Base-by-base conservation (phyloP, 176 grass and related monocot species). In the Oryza punctata region DNA sequence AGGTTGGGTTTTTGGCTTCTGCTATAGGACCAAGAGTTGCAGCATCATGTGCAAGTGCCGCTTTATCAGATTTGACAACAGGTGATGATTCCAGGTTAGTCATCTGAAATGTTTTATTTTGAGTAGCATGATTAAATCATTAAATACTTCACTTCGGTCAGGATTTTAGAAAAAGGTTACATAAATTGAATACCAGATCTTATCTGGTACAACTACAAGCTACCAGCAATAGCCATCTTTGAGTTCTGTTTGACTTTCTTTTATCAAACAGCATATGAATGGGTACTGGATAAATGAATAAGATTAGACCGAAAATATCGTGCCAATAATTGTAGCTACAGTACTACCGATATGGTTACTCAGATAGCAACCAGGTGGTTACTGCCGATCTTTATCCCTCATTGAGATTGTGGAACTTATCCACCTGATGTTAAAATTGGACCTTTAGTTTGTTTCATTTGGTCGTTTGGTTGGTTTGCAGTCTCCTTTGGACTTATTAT, bases 1-100 rank as follows among this genome's bases (percentile, higher is more conserved):
- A 94, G 96, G 93, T 98, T 90, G 89, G 91, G 3, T 98, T 98
- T 86, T 88, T 98, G 83, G 79, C 96, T 41, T 94, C 93, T 80
- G 78, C 96, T 52, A 81, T 97, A 82, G 95, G 95, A 85, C 95
- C 95, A 75, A 94, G 95, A 97, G 91, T 97, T 89, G 95, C 92
- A 65, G 92, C 92, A 88, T 90, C 96, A 28, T 95, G 91, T 63
- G 91, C 93, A 75, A 90, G 78, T 90, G 91, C 91, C 16, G 91
- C 93, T 46, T 65, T 98, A 74, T 93, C 85, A 85, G 83, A 87
- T 69, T 87, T 98, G 70, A 98, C 96, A 2, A 87, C 82, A 88
- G 91, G 87, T 26, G 96, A 95, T 57, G 87, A 92, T 86, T 86
- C 89, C 44, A 95, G 92, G 92, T 94, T 72, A 70, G 69, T n/a